phyloP scores from a whole-genome alignment of 2,329 filamentous ascomycete genomes.

The Ascocoryne sarcoides region DNA sequence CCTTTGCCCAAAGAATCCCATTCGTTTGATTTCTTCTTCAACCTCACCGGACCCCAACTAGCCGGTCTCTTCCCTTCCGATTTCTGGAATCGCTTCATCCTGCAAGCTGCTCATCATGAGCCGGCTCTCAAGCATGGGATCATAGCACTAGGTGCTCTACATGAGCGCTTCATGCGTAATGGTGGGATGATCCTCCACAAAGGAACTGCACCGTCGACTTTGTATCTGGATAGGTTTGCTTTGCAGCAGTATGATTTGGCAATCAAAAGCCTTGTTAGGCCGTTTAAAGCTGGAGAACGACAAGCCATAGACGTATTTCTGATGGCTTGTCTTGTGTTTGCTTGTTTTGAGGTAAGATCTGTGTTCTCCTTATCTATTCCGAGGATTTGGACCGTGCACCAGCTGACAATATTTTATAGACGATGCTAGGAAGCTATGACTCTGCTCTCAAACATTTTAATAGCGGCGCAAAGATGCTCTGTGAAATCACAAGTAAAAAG shows the following conservation, averaged over 20 bases:
- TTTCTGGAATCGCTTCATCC: conserved; percentile 53
- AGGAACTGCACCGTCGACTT: neutral
- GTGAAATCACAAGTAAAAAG: conserved; percentile 9
- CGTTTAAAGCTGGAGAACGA: conserved; percentile 33
- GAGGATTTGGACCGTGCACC: neutral
- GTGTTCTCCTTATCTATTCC: too few species aligned
- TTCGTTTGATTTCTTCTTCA: conserved; percentile 52
- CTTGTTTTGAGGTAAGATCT: conserved; percentile 45
- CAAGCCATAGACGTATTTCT: conserved; percentile 42
- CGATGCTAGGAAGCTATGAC: conserved; percentile 17
- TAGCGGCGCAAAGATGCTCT: conserved; percentile 17
- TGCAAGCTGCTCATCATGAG: conserved; percentile 48
- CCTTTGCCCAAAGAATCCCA: conserved; percentile 2
- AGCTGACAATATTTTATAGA: conserved; percentile 3
- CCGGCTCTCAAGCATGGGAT: conserved; percentile 14
- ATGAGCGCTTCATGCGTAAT: conserved; percentile 11
- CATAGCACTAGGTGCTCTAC: conserved; percentile 15
- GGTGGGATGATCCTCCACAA: conserved; percentile 1
- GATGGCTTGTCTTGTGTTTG: conserved; percentile 54
- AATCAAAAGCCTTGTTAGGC: conserved; percentile 33
- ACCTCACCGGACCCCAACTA: conserved; percentile 49
- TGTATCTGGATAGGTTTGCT: conserved; percentile 31
- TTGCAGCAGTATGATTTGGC: conserved; percentile 15
- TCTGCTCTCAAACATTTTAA: conserved; percentile 14
- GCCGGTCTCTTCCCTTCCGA: conserved; percentile 55